Conservation (phyloP, 371 early-diverging fungal species). For the Aphelidium insulamus region DNA sequence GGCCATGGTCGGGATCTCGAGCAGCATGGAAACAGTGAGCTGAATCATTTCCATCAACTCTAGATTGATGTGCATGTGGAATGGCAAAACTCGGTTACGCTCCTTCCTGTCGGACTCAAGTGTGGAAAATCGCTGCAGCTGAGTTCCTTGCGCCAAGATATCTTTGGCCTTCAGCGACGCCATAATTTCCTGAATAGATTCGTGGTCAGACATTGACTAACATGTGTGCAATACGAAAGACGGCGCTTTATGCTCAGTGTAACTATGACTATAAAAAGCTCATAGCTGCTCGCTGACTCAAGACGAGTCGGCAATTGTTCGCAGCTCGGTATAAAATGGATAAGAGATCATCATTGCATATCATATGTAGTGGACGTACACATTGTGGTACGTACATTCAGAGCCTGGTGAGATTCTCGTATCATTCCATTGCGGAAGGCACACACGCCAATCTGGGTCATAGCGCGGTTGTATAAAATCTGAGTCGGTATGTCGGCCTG, state of each 20-base stretch:
- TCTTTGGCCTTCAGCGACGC: conserved; percentile 74
- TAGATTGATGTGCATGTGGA: conserved; percentile 96
- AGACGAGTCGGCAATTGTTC: too few relatives aligned
- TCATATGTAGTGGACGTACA: too few relatives aligned
- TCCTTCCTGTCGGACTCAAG: conserved; percentile 76
- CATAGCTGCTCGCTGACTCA: too few relatives aligned
- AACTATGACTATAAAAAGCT: too few relatives aligned
- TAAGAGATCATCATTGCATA: too few relatives aligned
- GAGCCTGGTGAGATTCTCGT: conserved; percentile 56
- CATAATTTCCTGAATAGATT: conserved; percentile 80
- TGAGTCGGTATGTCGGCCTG: conserved; percentile 81
- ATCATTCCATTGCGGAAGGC: conserved; percentile 88
- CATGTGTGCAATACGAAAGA: too few relatives aligned
- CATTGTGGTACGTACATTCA: too few relatives aligned
- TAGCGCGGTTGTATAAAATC: conserved; percentile 83
- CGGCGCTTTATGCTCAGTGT: too few relatives aligned
- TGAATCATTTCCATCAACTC: conserved; percentile 92
- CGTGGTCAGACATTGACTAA: too few relatives aligned
- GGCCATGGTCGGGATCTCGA: conserved; percentile 91
- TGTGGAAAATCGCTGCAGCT: conserved; percentile 43
- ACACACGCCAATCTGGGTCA: conserved; percentile 86
- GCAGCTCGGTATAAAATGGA: too few relatives aligned
- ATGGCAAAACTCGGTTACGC: conserved; percentile 82
- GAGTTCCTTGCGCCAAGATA: conserved; percentile 78
- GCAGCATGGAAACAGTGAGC: conserved; percentile 78